These are phyloP conservation scores for Fusarium chlamydosporum DNA, from an alignment of 2,329 filamentous ascomycete species.

Conservation along the genomic window DNA sequence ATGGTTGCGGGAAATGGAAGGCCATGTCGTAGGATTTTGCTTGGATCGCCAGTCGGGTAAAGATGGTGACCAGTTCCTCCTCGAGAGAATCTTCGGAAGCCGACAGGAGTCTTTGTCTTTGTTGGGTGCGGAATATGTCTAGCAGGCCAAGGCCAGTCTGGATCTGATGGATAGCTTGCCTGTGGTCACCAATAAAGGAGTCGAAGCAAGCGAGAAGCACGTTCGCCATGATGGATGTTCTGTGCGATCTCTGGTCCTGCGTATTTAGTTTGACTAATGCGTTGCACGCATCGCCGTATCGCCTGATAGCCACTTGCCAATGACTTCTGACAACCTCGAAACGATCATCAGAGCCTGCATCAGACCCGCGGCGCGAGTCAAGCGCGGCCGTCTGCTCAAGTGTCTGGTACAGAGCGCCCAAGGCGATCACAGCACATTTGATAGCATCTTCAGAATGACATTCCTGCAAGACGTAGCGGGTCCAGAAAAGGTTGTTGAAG, in stretches of 20 bases:
- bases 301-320: constrained; percentile 71
- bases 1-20: constrained; percentile 75
- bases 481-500: constrained; percentile 77
- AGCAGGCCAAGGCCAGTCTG: constrained; percentile 70
- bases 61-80: constrained; percentile 73
- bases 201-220: constrained; percentile 78
- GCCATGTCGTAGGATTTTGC: constrained; percentile 78
- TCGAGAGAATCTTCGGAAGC: constrained; percentile 64
- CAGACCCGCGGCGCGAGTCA: constrained; percentile 53
- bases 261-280: constrained; percentile 63
- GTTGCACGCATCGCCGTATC: constrained; percentile 71
- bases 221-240: constrained; percentile 73
- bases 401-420: constrained; percentile 77
- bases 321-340: constrained; percentile 61
- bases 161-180: constrained; percentile 72
- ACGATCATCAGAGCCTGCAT: constrained; percentile 31
- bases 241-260: constrained; percentile 62
- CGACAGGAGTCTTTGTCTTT: constrained; percentile 51
- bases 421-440: constrained; percentile 74
- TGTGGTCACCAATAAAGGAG: constrained; percentile 75
- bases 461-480: constrained; percentile 71
- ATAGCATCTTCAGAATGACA: constrained; percentile 73
- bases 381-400: constrained; percentile 70
- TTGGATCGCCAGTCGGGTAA: constrained; percentile 73
- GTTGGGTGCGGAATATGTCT: constrained; percentile 65